Evolutionary conservation across 331 rosid species (phyloP), one percentile per base, ranked within the genome.

Genomic region (Dryas integrifolia): DNA sequence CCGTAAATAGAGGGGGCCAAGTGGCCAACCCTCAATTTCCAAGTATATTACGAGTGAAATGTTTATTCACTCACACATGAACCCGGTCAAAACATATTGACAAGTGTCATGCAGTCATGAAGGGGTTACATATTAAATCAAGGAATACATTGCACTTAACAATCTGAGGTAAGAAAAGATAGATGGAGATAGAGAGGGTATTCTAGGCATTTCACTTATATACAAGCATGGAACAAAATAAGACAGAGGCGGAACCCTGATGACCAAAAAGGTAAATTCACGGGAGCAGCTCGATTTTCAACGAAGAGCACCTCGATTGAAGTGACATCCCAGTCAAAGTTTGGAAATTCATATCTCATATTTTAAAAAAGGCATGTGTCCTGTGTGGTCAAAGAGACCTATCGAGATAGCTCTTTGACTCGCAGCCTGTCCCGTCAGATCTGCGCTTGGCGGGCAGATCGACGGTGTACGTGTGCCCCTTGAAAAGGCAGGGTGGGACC

Each of bases 291-390:
- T n/a, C 81, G 64, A 72, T 55, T 78, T 88, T 92, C 93, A 84
- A 86, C 79, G 80, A 84, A 76, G 83, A 69, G 83, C 82, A 82
- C 82, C 96, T 88, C 84, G 90, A 84, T 77, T 84, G 96, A 85
- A 69, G 96, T 85, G 96, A 90, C 90, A 82, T 45, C 70, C 83
- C 78, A 65, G 96, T 90, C 98, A 92, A 92, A 90, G 80, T 77
- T 21, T 80, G 59, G 81, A 83, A 76, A 79, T 74, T 65, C 59
- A 75, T 68, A 30, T 52, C 30, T 62, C 14, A 13, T 10, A 18
- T 10, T 40, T 2, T 16, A 70, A 77, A 68, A 65, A 65, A 12
- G 9, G 51, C 79, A 77, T 76, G 82, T 78, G 78, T 72, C 78
- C 76, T 4, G 66, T 75, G 46, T 73, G 81, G 90, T 91, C 88